These are phyloP conservation scores for Prunus fruticosa DNA, from an alignment of 306 rosid genomes.

Conservation along the genomic window DNA sequence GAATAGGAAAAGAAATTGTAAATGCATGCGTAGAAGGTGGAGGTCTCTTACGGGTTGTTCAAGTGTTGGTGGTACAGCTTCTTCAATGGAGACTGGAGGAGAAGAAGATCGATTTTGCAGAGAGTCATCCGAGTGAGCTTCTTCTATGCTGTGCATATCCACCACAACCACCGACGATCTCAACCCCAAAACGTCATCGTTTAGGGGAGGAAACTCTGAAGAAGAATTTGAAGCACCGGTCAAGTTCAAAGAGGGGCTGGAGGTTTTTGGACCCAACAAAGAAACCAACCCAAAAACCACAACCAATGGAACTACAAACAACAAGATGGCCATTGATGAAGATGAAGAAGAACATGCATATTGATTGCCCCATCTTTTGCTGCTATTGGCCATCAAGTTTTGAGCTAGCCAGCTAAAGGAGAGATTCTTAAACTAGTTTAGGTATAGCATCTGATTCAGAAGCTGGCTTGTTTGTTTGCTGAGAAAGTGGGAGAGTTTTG, in stretches of 20 bases:
- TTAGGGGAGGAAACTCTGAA: not conserved
- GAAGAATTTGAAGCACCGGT: not conserved
- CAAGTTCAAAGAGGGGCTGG: constrained; percentile 17
- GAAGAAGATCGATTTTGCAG: constrained; percentile 45
- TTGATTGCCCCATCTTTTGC: not conserved
- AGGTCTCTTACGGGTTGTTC: constrained; percentile 37
- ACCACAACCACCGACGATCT: constrained; percentile 34
- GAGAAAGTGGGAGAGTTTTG: constrained; percentile 6
- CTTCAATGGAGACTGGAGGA: constrained; percentile 36
- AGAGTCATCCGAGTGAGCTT: constrained; percentile 49
- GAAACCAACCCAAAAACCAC: constrained; percentile 52
- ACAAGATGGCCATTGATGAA: constrained; percentile 37
- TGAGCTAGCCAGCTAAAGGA: not conserved
- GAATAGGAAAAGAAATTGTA: not conserved
- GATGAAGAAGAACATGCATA: constrained; percentile 27
- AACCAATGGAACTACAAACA: constrained; percentile 49
- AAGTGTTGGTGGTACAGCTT: constrained; percentile 29
- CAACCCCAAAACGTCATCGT: constrained; percentile 23
- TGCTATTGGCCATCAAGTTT: not conserved
- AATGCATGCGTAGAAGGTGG: not conserved
- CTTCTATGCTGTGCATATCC: constrained; percentile 28
- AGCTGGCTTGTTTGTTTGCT: not conserved
- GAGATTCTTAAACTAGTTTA: too few species aligned
- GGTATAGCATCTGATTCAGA: not conserved
- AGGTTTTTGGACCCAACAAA: constrained; percentile 47